Conservation (phyloP, 352 stramenopile genomes). For the Globisporangium alternatum region DNA sequence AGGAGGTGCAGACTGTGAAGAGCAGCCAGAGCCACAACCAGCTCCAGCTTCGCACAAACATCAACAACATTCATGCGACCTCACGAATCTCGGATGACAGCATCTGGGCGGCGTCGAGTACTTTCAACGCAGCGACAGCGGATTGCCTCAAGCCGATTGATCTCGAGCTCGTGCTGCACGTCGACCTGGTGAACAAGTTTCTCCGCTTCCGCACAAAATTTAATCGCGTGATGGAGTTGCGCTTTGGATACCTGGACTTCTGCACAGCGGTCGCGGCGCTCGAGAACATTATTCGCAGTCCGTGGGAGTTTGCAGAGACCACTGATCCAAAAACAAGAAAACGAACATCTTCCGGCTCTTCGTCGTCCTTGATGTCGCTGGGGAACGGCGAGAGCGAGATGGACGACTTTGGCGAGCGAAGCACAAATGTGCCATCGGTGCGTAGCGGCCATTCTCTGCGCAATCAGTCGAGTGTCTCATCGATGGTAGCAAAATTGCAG, state of each 20-base stretch:
- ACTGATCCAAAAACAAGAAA: constrained; percentile 18
- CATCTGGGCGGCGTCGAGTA: constrained; percentile 45
- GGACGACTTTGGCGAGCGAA: constrained; percentile 25
- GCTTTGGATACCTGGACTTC: constrained; percentile 84
- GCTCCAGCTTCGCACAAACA: constrained; percentile 52
- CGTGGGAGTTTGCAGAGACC: constrained; percentile 11
- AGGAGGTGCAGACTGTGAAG: constrained; percentile 12
- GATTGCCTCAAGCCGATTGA: constrained; percentile 81
- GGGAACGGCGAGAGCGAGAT: constrained; percentile 30
- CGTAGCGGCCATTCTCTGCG: constrained; percentile 10
- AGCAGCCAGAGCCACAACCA: constrained; percentile 36
- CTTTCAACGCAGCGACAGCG: constrained; percentile 35
- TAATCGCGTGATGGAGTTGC: constrained; percentile 74
- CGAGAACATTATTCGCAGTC: constrained; percentile 49
- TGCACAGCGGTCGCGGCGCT: constrained; percentile 62
- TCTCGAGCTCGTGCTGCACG: constrained; percentile 64
- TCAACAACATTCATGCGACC: constrained; percentile 73
- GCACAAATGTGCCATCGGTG: constrained; percentile 25
- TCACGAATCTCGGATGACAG: constrained; percentile 75
- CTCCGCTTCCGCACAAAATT: constrained; percentile 67
- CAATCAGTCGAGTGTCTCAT: constrained; percentile 7
- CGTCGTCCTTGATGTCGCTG: constrained; percentile 45
- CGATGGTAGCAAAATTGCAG: constrained; percentile 20
- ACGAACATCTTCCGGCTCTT: constrained; percentile 49
- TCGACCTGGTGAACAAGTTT: constrained; percentile 62